Evolutionary conservation across 2,329 filamentous ascomycete genomes (phyloP).

Genomic region (Fusarium albidum): DNA sequence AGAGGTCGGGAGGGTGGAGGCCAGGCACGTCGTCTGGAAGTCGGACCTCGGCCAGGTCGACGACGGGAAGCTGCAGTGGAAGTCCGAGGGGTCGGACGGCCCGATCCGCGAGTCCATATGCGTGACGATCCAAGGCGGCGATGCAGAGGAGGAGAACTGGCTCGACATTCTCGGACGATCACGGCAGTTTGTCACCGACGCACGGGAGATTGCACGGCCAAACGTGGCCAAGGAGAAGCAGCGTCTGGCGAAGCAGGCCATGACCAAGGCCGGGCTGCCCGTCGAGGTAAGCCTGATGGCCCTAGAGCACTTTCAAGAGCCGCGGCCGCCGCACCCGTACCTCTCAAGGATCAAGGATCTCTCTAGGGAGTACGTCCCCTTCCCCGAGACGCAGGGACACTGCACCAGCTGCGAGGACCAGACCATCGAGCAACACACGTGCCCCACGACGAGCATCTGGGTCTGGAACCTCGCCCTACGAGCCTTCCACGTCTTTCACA

Average conservation of each 20-base stretch:
- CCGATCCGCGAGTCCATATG: not conserved
- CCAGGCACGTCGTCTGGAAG: too few relatives aligned
- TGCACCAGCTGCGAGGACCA: too few relatives aligned
- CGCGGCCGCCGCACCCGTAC: not conserved
- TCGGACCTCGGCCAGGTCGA: constrained; percentile 1
- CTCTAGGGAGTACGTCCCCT: not conserved
- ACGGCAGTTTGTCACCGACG: constrained; percentile 17
- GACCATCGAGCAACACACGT: not conserved
- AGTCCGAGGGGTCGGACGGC: not conserved
- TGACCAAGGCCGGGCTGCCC: not conserved
- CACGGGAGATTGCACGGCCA: not conserved
- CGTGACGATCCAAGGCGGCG: not conserved
- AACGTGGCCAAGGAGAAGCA: not conserved
- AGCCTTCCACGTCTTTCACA: constrained; percentile 11
- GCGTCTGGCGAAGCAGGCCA: not conserved
- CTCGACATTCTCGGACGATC: constrained; percentile 11
- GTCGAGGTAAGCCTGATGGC: constrained; percentile 4
- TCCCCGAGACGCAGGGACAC: not conserved
- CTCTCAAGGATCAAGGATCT: constrained; percentile 7
- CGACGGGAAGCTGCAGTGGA: not conserved
- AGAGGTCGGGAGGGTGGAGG: too few relatives aligned
- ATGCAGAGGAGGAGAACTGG: not conserved
- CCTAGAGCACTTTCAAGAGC: not conserved
- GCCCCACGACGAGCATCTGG: not conserved
- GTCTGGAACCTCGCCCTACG: constrained; percentile 18